phyloP scores from a whole-genome alignment of 2,329 filamentous ascomycete genomes.

The Aspergillus brunneoviolaceus region DNA sequence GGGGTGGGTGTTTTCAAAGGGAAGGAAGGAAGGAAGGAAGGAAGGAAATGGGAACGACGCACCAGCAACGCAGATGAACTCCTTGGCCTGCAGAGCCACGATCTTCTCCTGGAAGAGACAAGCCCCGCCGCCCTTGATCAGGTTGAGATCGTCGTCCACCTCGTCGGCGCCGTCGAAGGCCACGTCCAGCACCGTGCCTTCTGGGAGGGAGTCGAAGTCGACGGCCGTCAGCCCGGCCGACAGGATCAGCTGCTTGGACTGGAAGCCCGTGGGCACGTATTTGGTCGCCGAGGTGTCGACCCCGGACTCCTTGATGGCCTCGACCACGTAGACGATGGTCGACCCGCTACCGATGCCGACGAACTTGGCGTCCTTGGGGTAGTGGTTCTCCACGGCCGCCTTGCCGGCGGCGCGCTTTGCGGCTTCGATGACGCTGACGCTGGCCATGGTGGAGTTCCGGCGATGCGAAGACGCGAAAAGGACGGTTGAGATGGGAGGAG shows the following conservation, averaged over 20 bases:
- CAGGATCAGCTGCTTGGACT: conserved; percentile 83
- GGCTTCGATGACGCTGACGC: conserved; percentile 49
- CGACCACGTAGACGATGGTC: conserved; percentile 67
- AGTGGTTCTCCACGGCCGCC: conserved; percentile 60
- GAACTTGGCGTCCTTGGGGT: conserved; percentile 55
- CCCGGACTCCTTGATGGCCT: conserved; percentile 58
- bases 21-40: too few species aligned
- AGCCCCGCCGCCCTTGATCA: conserved; percentile 97
- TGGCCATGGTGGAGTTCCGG: conserved; percentile 34
- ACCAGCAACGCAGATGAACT: conserved; percentile 86
- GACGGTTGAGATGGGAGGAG: conserved; percentile 3
- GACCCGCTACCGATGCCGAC: conserved; percentile 66
- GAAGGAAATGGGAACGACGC: conserved; percentile 25
- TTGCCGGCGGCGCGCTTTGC: conserved; percentile 61
- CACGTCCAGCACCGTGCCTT: conserved; percentile 70
- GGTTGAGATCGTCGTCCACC: conserved; percentile 90
- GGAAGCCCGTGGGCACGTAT: conserved; percentile 90
- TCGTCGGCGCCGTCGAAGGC: conserved; percentile 97
- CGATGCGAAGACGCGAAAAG: conserved; percentile 9
- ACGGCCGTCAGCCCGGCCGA: conserved; percentile 73
- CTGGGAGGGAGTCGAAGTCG: conserved; percentile 72
- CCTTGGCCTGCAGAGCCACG: conserved; percentile 77
- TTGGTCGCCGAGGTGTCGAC: conserved; percentile 60
- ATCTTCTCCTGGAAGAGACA: conserved; percentile 98
- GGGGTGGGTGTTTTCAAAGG: too few species aligned